These are phyloP conservation scores for Pyrus communis DNA, from an alignment of 306 rosid species.

Conservation along the genomic window DNA sequence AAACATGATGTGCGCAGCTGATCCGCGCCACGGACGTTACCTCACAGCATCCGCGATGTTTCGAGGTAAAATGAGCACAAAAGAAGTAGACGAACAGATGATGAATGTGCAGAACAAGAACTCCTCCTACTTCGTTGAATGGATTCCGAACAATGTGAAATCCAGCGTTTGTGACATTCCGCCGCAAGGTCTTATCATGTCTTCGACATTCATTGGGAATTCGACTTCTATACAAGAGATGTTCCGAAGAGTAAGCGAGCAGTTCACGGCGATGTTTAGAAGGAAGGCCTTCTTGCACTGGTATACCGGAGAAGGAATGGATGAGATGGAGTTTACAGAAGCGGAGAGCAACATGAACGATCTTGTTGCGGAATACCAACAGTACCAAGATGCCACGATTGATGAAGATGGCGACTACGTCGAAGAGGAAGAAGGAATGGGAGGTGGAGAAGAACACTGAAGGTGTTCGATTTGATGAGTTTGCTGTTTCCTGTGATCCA, in stretches of 20 bases:
- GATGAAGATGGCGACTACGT: slow-evolving; percentile 33
- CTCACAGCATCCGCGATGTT: slow-evolving; percentile 72
- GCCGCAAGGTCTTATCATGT: slow-evolving; percentile 51
- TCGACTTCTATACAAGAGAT: slow-evolving; percentile 75
- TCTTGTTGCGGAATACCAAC: slow-evolving; percentile 75
- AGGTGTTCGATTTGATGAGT: slow-evolving; percentile 7
- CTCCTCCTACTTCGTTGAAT: slow-evolving; percentile 64
- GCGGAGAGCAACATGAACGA: slow-evolving; percentile 80
- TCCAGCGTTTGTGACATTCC: slow-evolving; percentile 77
- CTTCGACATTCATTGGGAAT: slow-evolving; percentile 69
- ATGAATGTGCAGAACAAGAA: slow-evolving; percentile 67
- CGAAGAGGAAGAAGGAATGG: slow-evolving; percentile 30
- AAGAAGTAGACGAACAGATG: slow-evolving; percentile 57
- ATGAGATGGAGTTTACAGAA: slow-evolving; percentile 67
- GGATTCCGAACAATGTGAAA: slow-evolving; percentile 78
- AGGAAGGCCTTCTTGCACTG: slow-evolving; percentile 86
- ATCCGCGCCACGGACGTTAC: slow-evolving; percentile 66
- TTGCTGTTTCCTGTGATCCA: slow-evolving; percentile 24
- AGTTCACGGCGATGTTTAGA: slow-evolving; percentile 73
- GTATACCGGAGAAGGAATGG: slow-evolving; percentile 80
- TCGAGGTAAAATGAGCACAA: slow-evolving; percentile 68
- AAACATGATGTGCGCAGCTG: slow-evolving; percentile 75
- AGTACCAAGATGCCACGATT: slow-evolving; percentile 56
- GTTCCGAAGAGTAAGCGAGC: slow-evolving; percentile 76
- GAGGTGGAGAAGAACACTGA: slow-evolving; percentile 33